phyloP scores from a whole-genome alignment of 129 eudicot genomes.

The Sambucus nigra region DNA sequence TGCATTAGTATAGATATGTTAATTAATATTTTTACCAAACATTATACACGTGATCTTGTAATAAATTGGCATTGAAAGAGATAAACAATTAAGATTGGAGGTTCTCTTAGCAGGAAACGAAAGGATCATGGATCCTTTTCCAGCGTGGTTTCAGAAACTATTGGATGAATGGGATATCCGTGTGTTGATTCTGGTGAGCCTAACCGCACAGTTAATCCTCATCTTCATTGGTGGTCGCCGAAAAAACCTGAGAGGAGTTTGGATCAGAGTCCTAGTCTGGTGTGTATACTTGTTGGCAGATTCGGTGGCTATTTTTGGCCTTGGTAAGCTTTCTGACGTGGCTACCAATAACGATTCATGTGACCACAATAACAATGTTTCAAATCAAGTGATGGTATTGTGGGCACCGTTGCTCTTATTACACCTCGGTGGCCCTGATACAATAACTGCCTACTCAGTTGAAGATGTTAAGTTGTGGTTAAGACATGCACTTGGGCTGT shows the following conservation, averaged over 20 bases:
- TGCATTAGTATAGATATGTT: too few species aligned
- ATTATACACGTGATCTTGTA: too few species aligned
- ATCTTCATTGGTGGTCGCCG: background rate
- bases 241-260: background rate
- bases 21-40: too few species aligned
- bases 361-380: background rate
- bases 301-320: background rate
- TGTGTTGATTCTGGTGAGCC: background rate
- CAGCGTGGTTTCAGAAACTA: background rate
- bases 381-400: background rate
- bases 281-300: background rate
- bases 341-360: background rate
- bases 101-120: too few species aligned
- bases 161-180: constrained; percentile 2
- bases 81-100: too few species aligned
- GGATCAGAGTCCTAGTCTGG: background rate
- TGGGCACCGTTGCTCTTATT: constrained; percentile 1
- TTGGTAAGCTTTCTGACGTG: background rate
- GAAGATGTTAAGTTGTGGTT: background rate
- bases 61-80: too few species aligned
- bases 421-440: constrained; percentile 5
- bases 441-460: background rate
- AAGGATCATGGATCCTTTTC: background rate
- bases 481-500: background rate
- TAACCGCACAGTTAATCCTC: background rate